phyloP scores from a whole-genome alignment of 805 yeast species.

The Komagataella populi region DNA sequence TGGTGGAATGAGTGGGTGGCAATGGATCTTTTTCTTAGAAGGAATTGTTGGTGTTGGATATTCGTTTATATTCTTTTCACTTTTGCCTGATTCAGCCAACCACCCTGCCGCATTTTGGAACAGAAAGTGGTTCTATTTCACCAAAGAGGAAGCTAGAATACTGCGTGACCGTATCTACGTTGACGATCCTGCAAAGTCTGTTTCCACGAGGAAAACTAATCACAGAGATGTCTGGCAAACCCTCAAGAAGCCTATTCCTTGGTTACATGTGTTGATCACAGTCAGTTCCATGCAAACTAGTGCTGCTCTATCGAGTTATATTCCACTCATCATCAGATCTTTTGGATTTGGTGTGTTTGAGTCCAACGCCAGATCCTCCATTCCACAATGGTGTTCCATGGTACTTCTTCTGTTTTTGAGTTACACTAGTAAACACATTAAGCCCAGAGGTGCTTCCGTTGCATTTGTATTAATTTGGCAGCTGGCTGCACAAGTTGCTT shows the following conservation, averaged over 20 bases:
- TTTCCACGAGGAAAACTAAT: background rate
- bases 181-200: constrained; percentile 36
- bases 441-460: constrained; percentile 3
- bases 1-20: constrained; percentile 42
- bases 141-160: background rate
- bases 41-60: constrained; percentile 32
- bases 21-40: constrained; percentile 52
- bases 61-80: constrained; percentile 15
- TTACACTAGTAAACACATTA: constrained; percentile 2
- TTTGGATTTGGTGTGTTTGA: constrained; percentile 5
- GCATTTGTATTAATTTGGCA: constrained; percentile 1
- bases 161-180: background rate
- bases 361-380: constrained; percentile 8
- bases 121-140: background rate
- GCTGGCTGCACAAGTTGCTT: background rate
- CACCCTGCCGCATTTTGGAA: constrained; percentile 1
- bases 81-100: constrained; percentile 18
- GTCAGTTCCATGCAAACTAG: background rate
- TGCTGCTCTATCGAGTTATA: background rate
- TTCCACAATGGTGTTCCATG: constrained; percentile 3
- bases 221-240: background rate
- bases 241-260: background rate
- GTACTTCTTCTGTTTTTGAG: background rate
- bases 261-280: background rate
- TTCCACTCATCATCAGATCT: constrained; percentile 6